phyloP scores from a whole-genome alignment of 2,329 filamentous ascomycete species.

The Botryotinia convoluta region DNA sequence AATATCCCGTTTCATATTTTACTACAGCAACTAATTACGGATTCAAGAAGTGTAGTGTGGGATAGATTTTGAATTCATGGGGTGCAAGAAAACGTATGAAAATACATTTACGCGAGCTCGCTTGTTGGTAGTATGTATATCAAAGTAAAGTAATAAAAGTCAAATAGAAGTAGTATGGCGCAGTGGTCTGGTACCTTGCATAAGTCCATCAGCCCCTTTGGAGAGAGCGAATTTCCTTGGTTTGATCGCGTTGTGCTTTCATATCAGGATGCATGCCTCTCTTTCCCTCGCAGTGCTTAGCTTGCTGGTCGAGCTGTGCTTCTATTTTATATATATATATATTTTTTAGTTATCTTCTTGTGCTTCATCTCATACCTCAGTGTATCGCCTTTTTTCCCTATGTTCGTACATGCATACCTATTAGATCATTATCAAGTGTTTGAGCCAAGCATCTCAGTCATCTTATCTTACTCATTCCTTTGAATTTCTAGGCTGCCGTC shows the following conservation, averaged over 20 bases:
- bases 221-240: background rate
- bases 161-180: background rate
- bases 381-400: background rate
- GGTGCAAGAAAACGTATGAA: too few relatives aligned
- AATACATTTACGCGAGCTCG: background rate
- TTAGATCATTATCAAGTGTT: background rate
- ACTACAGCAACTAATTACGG: too few relatives aligned
- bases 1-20: too few relatives aligned
- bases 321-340: background rate
- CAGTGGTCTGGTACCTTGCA: background rate
- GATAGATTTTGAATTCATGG: background rate
- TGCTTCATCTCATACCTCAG: background rate
- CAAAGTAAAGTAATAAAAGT: background rate
- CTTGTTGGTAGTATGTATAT: background rate
- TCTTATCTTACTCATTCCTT: background rate
- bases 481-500: background rate
- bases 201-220: background rate
- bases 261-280: background rate
- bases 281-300: background rate
- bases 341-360: too few relatives aligned
- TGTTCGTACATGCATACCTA: background rate
- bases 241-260: background rate
- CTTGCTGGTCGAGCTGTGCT: background rate
- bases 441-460: background rate
- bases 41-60: background rate